Conservation (phyloP, 768 basidiomycete genomes). For the Suillus cothurnatus region DNA sequence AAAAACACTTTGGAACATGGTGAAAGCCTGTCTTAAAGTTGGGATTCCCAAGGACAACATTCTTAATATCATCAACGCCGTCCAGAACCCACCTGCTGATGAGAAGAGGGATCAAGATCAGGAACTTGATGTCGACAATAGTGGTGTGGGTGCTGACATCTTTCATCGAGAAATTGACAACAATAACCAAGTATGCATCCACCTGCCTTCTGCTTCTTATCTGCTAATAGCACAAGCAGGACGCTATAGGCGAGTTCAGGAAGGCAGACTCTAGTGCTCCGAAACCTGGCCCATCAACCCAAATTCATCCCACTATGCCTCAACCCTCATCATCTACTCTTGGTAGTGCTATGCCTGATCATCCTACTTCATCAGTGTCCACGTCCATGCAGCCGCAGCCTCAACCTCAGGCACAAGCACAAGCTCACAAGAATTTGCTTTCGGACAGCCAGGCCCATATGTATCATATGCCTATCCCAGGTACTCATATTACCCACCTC, state of each 20-base stretch:
- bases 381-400: constrained; percentile 19
- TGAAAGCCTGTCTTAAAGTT: constrained; percentile 55
- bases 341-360: constrained; percentile 19
- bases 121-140: constrained; percentile 34
- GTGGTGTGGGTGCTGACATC: constrained; percentile 32
- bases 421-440: constrained; percentile 29
- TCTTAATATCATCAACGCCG: constrained; percentile 55
- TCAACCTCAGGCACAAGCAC: constrained; percentile 25
- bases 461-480: constrained; percentile 40
- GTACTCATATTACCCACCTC: constrained; percentile 33
- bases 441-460: constrained; percentile 33
- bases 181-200: constrained; percentile 28
- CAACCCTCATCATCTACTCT: constrained; percentile 8
- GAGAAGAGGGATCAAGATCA: constrained; percentile 38
- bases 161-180: constrained; percentile 26
- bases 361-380: constrained; percentile 20
- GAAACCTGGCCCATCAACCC: constrained; percentile 28
- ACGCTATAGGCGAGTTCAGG: constrained; percentile 57
- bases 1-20: too few relatives aligned
- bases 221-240: constrained; percentile 31
- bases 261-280: constrained; percentile 53
- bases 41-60: constrained; percentile 67
- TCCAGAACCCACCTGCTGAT: constrained; percentile 47
- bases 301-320: constrained; percentile 17
- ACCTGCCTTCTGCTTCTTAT: not conserved